Evolutionary conservation across 2,329 filamentous ascomycete species (phyloP).

Genomic region (Trichoderma semiorbis): DNA sequence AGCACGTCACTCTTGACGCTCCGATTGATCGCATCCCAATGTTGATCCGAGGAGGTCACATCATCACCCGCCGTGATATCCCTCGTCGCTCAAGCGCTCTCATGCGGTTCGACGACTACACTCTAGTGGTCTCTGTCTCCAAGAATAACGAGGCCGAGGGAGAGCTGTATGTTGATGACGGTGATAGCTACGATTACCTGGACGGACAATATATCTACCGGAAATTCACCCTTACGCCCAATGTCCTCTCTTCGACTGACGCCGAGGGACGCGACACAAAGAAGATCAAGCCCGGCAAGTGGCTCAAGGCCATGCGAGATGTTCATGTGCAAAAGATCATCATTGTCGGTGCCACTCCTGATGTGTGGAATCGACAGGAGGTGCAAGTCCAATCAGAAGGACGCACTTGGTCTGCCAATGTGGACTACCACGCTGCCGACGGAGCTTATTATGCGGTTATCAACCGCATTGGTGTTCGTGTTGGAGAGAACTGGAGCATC

Average conservation of each 20-base stretch:
- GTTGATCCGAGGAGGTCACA: slow-evolving; percentile 88
- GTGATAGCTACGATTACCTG: slow-evolving; percentile 86
- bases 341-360: slow-evolving; percentile 75
- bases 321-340: slow-evolving; percentile 83
- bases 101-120: slow-evolving; percentile 95
- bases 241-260: slow-evolving; percentile 66
- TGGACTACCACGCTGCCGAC: slow-evolving; percentile 55
- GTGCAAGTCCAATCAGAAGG: slow-evolving; percentile 56
- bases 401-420: slow-evolving; percentile 53
- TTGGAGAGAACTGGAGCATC: slow-evolving; percentile 54
- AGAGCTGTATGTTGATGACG: slow-evolving; percentile 87
- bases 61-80: slow-evolving; percentile 84
- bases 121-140: slow-evolving; percentile 71
- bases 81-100: slow-evolving; percentile 80
- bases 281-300: slow-evolving; percentile 60
- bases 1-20: slow-evolving; percentile 65
- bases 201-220: slow-evolving; percentile 86
- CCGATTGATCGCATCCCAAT: slow-evolving; percentile 84
- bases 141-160: slow-evolving; percentile 63
- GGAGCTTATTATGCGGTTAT: slow-evolving; percentile 52
- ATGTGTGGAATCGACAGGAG: slow-evolving; percentile 62
- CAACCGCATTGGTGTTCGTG: slow-evolving; percentile 48
- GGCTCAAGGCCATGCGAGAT: slow-evolving; percentile 72
- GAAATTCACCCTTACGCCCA: slow-evolving; percentile 63
- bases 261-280: slow-evolving; percentile 52